Conservation (phyloP, 768 basidiomycete genomes). For the Dioszegia crocea region DNA sequence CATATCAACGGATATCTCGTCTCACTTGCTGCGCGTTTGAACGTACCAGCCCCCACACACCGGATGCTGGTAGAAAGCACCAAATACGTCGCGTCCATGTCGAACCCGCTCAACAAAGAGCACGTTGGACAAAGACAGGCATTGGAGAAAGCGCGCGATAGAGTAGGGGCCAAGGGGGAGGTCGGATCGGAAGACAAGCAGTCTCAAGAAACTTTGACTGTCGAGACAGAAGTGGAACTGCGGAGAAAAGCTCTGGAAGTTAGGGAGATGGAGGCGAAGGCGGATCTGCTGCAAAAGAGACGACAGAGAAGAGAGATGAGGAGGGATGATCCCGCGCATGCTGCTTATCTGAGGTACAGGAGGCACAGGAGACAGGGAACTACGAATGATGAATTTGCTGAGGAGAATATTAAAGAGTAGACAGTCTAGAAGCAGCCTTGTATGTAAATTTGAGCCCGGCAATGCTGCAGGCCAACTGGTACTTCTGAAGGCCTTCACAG, state of each 20-base stretch:
- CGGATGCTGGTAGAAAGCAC: constrained; percentile 43
- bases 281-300: neutral
- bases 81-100: constrained; percentile 14
- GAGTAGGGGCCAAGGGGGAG: no score
- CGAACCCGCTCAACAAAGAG: neutral
- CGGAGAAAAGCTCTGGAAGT: neutral
- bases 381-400: no score
- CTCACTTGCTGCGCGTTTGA: constrained; percentile 59
- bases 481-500: no score
- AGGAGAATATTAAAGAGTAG: no score
- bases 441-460: no score
- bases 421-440: no score
- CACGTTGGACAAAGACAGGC: neutral
- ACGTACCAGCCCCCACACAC: constrained; percentile 58
- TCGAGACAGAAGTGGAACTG: neutral
- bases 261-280: neutral
- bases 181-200: neutral
- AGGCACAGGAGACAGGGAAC: neutral
- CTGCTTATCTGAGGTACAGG: no score
- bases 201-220: no score
- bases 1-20: constrained; percentile 78
- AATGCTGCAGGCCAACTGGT: no score
- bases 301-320: neutral
- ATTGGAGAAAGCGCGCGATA: neutral
- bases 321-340: neutral